Evolutionary conservation across 352 stramenopile genomes (phyloP).

Genomic region (Pythium dissotocum): DNA sequence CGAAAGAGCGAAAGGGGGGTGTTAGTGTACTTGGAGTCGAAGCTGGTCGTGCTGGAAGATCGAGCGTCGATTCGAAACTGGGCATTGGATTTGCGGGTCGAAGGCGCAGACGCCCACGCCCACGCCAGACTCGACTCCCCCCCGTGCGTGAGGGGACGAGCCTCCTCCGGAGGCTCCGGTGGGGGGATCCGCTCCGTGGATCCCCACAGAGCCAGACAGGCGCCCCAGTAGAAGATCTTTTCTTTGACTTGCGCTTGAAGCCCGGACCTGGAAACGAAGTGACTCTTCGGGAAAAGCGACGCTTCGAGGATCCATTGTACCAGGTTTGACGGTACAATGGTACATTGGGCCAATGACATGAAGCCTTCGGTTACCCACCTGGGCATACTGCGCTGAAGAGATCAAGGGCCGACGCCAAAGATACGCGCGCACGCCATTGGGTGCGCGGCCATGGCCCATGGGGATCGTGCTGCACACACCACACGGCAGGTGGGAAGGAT

Average conservation of each 20-base stretch:
- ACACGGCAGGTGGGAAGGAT: too few relatives aligned
- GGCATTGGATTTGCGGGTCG: too few relatives aligned
- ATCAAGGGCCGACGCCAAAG: slow-evolving; percentile 20
- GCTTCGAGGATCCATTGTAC: slow-evolving; percentile 20
- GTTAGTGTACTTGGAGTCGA: slow-evolving; percentile 1
- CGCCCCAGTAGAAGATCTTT: slow-evolving; percentile 25
- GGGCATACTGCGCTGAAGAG: too few relatives aligned
- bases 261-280: neutral
- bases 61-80: slow-evolving; percentile 32
- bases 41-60: slow-evolving; percentile 21
- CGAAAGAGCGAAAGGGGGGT: neutral
- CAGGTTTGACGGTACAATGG: slow-evolving; percentile 8
- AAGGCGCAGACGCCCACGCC: too few relatives aligned
- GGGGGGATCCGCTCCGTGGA: neutral
- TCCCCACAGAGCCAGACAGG: neutral
- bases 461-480: too few relatives aligned
- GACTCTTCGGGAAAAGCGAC: slow-evolving; percentile 18
- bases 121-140: too few relatives aligned
- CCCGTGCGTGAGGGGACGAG: neutral
- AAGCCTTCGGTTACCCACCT: too few relatives aligned
- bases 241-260: slow-evolving; percentile 23
- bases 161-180: too few relatives aligned
- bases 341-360: too few relatives aligned
- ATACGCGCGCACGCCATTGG: slow-evolving; percentile 3
- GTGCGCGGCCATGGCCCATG: too few relatives aligned